Conservation (phyloP, 2,329 filamentous ascomycete genomes). For the Talaromyces albobiverticillius region DNA sequence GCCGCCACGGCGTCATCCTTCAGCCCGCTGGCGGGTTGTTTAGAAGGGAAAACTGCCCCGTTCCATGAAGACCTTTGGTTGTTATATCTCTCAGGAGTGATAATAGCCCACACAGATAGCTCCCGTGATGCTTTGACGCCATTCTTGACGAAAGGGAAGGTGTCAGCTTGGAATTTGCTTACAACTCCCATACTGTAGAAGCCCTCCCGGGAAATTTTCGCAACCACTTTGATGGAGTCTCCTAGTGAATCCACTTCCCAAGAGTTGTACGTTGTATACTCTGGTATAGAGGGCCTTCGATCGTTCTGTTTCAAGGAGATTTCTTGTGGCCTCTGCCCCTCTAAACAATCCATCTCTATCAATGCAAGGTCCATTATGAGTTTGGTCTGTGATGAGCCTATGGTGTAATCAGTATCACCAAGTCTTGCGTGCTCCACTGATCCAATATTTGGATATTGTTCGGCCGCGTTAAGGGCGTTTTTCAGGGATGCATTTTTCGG, state of each 20-base stretch:
- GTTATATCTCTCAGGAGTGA: neutral
- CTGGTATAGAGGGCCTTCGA: neutral
- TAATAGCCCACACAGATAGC: conserved; percentile 1
- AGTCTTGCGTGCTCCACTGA: neutral
- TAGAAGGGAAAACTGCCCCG: too few relatives aligned
- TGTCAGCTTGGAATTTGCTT: neutral
- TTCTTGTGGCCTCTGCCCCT: neutral
- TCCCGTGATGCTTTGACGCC: neutral
- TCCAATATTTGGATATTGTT: conserved; percentile 1
- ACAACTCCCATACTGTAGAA: neutral
- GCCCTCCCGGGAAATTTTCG: conserved; percentile 3
- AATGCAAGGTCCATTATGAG: conserved; percentile 10
- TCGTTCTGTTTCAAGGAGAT: neutral
- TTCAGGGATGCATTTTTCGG: neutral
- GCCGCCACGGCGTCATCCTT: too few relatives aligned
- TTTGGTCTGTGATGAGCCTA: neutral
- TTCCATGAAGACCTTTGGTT: too few relatives aligned
- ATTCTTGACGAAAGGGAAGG: neutral
- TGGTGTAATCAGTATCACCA: neutral
- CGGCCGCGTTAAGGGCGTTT: neutral
- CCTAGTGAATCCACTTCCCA: conserved; percentile 6
- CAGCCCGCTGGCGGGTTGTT: too few relatives aligned
- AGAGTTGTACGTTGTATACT: neutral
- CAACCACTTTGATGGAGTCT: neutral
- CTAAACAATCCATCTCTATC: neutral